Percentiles rank a stretch among this genome's conserved stretches.
Conservation (phyloP, 1,139 yeast genomes). For the Debaryomycetaceae sp. region DNA sequence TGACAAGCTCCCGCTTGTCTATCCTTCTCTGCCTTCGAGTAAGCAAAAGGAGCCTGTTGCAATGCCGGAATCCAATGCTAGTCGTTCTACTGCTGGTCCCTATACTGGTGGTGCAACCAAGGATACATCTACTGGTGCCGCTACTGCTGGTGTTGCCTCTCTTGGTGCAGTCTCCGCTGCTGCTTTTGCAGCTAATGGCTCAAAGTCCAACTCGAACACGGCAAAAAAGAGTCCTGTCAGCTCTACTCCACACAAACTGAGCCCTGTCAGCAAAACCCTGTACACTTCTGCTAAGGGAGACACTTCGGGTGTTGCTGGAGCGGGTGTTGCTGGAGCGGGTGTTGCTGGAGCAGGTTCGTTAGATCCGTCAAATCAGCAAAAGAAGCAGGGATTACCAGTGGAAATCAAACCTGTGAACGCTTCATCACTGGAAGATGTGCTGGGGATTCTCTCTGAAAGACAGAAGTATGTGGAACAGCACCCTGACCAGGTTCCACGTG, state of each 20-base stretch:
- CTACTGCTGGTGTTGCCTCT: neutral
- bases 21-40: neutral
- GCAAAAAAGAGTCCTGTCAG: too few relatives aligned
- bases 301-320: neutral
- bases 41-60: neutral
- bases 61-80: neutral
- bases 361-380: neutral
- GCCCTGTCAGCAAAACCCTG: neutral
- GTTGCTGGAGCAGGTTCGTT: neutral
- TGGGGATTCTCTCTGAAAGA: neutral
- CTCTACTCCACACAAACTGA: neutral
- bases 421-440: neutral
- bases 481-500: neutral
- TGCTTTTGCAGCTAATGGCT: neutral
- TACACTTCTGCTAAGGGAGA: neutral
- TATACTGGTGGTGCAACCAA: neutral
- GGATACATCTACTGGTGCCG: neutral
- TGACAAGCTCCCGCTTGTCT: conserved; percentile 5
- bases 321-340: neutral
- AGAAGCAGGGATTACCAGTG: neutral
- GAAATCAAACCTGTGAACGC: neutral
- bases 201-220: neutral
- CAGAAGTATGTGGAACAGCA: neutral
- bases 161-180: neutral
- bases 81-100: neutral